These are phyloP conservation scores for Barnettozyma siamensis DNA, from an alignment of 805 yeast genomes.

Conservation along the genomic window DNA sequence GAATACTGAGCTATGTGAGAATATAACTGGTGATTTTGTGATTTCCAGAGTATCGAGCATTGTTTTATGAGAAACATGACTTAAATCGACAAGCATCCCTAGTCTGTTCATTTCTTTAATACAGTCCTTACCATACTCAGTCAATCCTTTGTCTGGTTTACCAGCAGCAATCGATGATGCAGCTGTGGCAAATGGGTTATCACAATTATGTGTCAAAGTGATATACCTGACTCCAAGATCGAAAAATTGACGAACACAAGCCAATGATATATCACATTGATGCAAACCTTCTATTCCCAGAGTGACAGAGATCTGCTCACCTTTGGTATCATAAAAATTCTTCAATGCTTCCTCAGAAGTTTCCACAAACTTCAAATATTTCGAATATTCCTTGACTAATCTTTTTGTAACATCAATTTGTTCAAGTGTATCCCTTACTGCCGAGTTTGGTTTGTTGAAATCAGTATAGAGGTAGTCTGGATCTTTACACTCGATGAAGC, in stretches of 20 bases:
- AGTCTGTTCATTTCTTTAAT: slow-evolving; percentile 50
- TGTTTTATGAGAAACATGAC: slow-evolving; percentile 44
- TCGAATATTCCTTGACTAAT: slow-evolving; percentile 36
- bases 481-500: slow-evolving; percentile 42
- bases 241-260: slow-evolving; percentile 42
- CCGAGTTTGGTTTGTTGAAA: slow-evolving; percentile 37
- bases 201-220: slow-evolving; percentile 51
- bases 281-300: slow-evolving; percentile 52
- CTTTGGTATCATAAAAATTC: slow-evolving; percentile 24
- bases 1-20: slow-evolving; percentile 44
- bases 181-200: slow-evolving; percentile 53
- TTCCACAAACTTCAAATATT: slow-evolving; percentile 34
- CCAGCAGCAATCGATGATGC: slow-evolving; percentile 44
- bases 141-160: slow-evolving; percentile 38
- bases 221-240: slow-evolving; percentile 49
- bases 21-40: slow-evolving; percentile 41
- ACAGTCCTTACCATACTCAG: slow-evolving; percentile 45
- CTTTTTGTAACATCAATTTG: slow-evolving; percentile 47
- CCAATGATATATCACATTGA: slow-evolving; percentile 44
- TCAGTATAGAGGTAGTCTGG: slow-evolving; percentile 35
- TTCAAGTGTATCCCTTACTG: slow-evolving; percentile 49
- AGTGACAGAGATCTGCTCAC: slow-evolving; percentile 37
- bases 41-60: slow-evolving; percentile 39
- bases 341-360: slow-evolving; percentile 37
- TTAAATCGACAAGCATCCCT: slow-evolving; percentile 47